A percentile compares a stretch with the other conserved stretches of the same genome.
Conservation (phyloP, 2,329 filamentous ascomycete species). For the Diaporthe amygdali region DNA sequence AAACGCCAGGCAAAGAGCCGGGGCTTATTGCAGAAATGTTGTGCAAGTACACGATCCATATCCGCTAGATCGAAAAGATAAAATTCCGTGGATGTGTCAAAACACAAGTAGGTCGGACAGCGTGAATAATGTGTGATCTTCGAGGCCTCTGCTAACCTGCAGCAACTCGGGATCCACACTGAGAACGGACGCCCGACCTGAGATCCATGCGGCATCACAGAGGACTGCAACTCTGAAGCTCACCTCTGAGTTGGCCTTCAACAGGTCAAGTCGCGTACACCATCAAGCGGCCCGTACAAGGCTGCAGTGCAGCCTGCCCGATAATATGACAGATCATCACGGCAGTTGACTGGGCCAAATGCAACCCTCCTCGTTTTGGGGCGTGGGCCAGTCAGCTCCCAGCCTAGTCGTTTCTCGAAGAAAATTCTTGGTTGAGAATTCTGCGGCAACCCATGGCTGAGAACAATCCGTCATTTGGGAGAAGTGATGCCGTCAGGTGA, state of each 20-base stretch:
- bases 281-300: conserved; percentile 12
- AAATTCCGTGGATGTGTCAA: background rate
- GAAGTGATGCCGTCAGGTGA: background rate
- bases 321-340: conserved; percentile 25
- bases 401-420: conserved; percentile 22
- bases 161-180: background rate
- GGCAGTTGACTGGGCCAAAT: conserved; percentile 25
- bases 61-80: background rate
- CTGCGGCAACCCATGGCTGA: conserved; percentile 19
- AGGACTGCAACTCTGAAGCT: background rate
- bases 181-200: background rate
- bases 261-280: background rate
- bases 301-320: conserved; percentile 20
- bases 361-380: conserved; percentile 9
- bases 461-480: conserved; percentile 12
- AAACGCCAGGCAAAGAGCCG: background rate
- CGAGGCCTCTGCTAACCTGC: conserved; percentile 1
- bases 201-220: background rate
- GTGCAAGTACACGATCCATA: background rate
- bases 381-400: conserved; percentile 9
- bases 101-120: background rate
- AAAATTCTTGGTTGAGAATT: background rate
- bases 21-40: background rate
- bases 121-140: conserved; percentile 1
- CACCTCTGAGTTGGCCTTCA: background rate